Conservation (phyloP, 495 filamentous ascomycete genomes). For the Xylaria curta region DNA sequence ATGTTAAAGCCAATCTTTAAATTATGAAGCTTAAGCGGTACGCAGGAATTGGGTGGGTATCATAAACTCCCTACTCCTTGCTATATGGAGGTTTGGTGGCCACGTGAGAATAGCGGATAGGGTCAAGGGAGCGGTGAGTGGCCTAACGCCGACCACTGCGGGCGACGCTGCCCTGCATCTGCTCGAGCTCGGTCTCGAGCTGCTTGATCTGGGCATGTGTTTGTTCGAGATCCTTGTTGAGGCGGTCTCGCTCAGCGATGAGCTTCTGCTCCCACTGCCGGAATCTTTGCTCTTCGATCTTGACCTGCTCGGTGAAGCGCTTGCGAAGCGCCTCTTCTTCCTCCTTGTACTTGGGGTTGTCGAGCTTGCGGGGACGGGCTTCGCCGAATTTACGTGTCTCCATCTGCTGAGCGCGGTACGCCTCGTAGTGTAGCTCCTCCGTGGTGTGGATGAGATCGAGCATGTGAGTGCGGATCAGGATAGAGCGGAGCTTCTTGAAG, state of each 20-base stretch:
- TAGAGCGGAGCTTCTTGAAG: conserved; percentile 99
- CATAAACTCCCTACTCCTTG: conserved; percentile 39
- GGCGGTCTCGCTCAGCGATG: conserved; percentile 93
- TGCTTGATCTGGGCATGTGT: conserved; percentile 98
- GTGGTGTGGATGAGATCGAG: conserved; percentile 99
- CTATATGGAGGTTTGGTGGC: conserved; percentile 32
- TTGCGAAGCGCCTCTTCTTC: conserved; percentile 97
- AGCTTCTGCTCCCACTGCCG: conserved; percentile 99
- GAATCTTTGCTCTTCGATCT: conserved; percentile 99
- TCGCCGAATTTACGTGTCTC: conserved; percentile 99
- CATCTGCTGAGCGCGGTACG: conserved; percentile 98
- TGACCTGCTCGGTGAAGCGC: conserved; percentile 99
- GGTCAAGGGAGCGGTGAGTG: conserved; percentile 21
- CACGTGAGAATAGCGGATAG: conserved; percentile 33
- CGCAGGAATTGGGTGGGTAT: conserved; percentile 23
- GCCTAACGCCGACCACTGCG: conserved; percentile 93
- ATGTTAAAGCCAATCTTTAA: conserved; percentile 21
- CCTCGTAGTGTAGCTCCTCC: conserved; percentile 98
- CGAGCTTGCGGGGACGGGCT: conserved; percentile 93
- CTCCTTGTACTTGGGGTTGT: conserved; percentile 99
- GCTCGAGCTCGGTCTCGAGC: conserved; percentile 90
- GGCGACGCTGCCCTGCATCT: conserved; percentile 88
- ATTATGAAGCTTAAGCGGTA: conserved; percentile 26
- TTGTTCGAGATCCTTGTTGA: conserved; percentile 98
- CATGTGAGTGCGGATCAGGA: conserved; percentile 99